Percentiles rank a stretch among this genome's conserved stretches.
These are phyloP conservation scores for Gnomoniopsis smithogilvyi DNA, from an alignment of 2,329 filamentous ascomycete species.

Conservation along the genomic window DNA sequence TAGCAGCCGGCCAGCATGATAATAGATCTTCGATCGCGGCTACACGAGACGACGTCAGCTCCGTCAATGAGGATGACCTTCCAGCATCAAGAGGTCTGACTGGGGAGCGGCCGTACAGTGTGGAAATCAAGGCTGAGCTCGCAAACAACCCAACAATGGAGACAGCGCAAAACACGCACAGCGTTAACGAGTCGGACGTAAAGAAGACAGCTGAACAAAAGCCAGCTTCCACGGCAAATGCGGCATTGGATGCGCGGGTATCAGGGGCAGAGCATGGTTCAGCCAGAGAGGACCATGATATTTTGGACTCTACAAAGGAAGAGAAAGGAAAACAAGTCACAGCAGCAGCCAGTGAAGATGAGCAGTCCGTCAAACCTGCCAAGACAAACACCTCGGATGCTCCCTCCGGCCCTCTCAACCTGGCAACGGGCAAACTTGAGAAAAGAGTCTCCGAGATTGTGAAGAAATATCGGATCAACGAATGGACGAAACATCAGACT, in stretches of 20 bases:
- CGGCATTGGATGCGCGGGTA: no score
- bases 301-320: slow-evolving; percentile 16
- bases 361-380: slow-evolving; percentile 25
- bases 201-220: slow-evolving; percentile 15
- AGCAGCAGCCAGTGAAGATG: slow-evolving; percentile 17
- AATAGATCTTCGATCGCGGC: slow-evolving; percentile 54
- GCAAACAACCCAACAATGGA: slow-evolving; percentile 20
- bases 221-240: background rate
- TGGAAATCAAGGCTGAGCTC: slow-evolving; percentile 39
- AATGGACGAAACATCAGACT: slow-evolving; percentile 91
- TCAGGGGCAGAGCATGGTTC: no score
- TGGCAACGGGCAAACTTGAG: slow-evolving; percentile 64
- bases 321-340: slow-evolving; percentile 18
- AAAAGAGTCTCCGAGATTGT: slow-evolving; percentile 72
- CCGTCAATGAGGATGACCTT: slow-evolving; percentile 34
- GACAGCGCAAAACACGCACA: background rate
- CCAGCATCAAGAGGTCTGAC: slow-evolving; percentile 25
- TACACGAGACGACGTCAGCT: slow-evolving; percentile 53
- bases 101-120: slow-evolving; percentile 26
- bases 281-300: no score
- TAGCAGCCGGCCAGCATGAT: slow-evolving; percentile 34
- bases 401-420: slow-evolving; percentile 41
- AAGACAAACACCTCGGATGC: slow-evolving; percentile 38
- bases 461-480: slow-evolving; percentile 83
- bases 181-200: background rate